A percentile compares a stretch with the other conserved stretches of the same genome.
These are phyloP conservation scores for Candida maesae DNA, from an alignment of 805 yeast species.

Conservation along the genomic window DNA sequence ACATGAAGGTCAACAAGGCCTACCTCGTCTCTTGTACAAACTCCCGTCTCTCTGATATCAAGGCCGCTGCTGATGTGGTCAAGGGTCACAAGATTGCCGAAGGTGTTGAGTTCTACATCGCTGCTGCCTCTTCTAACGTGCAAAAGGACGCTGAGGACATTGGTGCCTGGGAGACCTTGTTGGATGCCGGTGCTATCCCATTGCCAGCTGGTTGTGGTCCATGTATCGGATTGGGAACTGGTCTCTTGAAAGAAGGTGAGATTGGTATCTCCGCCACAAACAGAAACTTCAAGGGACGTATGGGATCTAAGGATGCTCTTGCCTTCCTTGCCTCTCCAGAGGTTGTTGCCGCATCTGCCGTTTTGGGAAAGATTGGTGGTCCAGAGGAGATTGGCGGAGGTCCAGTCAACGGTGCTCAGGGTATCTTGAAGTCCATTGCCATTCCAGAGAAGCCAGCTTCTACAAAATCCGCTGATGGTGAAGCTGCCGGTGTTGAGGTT, in stretches of 20 bases:
- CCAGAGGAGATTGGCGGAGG: constrained; percentile 81
- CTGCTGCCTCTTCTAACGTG: constrained; percentile 93
- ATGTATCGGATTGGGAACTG: constrained; percentile 96
- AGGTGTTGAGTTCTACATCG: constrained; percentile 93
- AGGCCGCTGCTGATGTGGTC: constrained; percentile 90
- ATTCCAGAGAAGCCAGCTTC: constrained; percentile 27
- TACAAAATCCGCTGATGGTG: constrained; percentile 17
- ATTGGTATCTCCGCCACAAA: constrained; percentile 98
- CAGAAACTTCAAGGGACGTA: constrained; percentile 97
- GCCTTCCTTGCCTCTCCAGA: constrained; percentile 97
- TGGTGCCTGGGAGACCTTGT: constrained; percentile 89
- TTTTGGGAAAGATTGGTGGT: constrained; percentile 89
- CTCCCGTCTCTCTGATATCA: constrained; percentile 86
- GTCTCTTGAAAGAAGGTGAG: constrained; percentile 90
- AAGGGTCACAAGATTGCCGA: constrained; percentile 75
- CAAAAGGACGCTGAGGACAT: constrained; percentile 85
- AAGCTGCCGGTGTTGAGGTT: constrained; percentile 55
- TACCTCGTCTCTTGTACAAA: constrained; percentile 98
- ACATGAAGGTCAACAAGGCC: constrained; percentile 85
- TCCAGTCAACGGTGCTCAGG: constrained; percentile 44
- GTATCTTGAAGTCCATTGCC: constrained; percentile 40
- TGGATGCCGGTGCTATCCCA: constrained; percentile 92
- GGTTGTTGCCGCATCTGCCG: constrained; percentile 97
- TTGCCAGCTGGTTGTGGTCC: constrained; percentile 99
- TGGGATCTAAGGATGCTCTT: constrained; percentile 96